These are phyloP conservation scores for Colletotrichum liaoningense DNA, from an alignment of 2,329 filamentous ascomycete species.

Conservation along the genomic window DNA sequence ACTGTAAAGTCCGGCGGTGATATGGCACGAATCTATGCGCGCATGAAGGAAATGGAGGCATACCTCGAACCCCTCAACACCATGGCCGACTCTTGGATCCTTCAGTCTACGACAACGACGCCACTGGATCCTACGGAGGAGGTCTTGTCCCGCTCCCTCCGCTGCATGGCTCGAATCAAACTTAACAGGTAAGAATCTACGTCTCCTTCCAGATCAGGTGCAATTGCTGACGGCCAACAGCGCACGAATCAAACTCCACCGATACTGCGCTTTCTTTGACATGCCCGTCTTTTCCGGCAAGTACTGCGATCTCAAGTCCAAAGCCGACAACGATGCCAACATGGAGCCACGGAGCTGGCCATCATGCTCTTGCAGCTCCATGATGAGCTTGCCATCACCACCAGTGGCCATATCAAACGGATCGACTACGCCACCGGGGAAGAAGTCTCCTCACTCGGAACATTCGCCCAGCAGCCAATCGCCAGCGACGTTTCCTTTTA, in stretches of 20 bases:
- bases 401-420: conserved; percentile 44
- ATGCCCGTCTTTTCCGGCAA: conserved; percentile 60
- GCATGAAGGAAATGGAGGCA: conserved; percentile 54
- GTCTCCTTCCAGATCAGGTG: not conserved
- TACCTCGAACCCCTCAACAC: conserved; percentile 50
- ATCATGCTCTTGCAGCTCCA: conserved; percentile 48
- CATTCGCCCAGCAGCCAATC: conserved; percentile 30
- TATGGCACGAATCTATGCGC: conserved; percentile 52
- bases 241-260: conserved; percentile 62
- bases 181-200: conserved; percentile 54
- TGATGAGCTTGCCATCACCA: conserved; percentile 42
- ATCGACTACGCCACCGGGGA: conserved; percentile 39
- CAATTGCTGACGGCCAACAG: conserved; percentile 42
- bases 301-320: conserved; percentile 59
- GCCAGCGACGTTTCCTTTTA: conserved; percentile 52
- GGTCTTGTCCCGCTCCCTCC: conserved; percentile 55
- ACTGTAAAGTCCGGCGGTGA: conserved; percentile 50
- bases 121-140: conserved; percentile 52
- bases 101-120: conserved; percentile 47
- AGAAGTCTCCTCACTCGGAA: conserved; percentile 36
- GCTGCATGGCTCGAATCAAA: conserved; percentile 61
- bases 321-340: conserved; percentile 39
- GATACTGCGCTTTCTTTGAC: conserved; percentile 63
- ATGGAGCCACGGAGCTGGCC: conserved; percentile 47
- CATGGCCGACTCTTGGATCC: conserved; percentile 49